Conservation (phyloP, 2,329 filamentous ascomycete genomes). For the Verticillium tricorpus region DNA sequence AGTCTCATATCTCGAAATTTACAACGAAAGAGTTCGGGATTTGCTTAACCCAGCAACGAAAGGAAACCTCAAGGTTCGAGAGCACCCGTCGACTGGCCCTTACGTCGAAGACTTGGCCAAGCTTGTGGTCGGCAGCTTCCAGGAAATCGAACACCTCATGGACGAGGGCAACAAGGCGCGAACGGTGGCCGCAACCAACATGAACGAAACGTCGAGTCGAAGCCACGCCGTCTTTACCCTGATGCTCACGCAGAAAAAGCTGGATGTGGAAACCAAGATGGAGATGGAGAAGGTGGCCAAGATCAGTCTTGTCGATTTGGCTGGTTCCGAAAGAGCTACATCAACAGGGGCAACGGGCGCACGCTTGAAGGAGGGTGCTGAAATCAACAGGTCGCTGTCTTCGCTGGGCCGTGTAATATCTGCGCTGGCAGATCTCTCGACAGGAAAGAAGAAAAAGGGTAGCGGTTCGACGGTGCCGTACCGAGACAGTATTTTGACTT, state of each 20-base stretch:
- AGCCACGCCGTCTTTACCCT: slow-evolving; percentile 98
- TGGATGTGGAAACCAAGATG: slow-evolving; percentile 91
- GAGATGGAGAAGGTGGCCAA: slow-evolving; percentile 96
- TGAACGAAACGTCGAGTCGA: slow-evolving; percentile 99
- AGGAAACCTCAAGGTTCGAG: slow-evolving; percentile 92
- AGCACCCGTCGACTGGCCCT: slow-evolving; percentile 94
- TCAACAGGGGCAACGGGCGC: slow-evolving; percentile 96
- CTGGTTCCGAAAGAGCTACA: slow-evolving; percentile 94
- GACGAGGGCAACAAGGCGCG: slow-evolving; percentile 98
- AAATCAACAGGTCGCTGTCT: slow-evolving; percentile 96
- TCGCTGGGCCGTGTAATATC: slow-evolving; percentile 97
- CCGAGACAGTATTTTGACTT: slow-evolving; percentile 92
- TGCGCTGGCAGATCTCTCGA: slow-evolving; percentile 84
- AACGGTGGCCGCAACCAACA: slow-evolving; percentile 97
- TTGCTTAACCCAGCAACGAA: slow-evolving; percentile 92
- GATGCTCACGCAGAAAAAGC: slow-evolving; percentile 89
- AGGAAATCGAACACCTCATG: slow-evolving; percentile 97
- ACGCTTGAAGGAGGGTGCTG: slow-evolving; percentile 91
- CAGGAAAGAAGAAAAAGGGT: slow-evolving; percentile 77
- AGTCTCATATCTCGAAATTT: slow-evolving; percentile 98
- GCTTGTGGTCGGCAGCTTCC: slow-evolving; percentile 85
- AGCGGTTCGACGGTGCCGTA: slow-evolving; percentile 79
- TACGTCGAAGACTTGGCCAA: slow-evolving; percentile 98
- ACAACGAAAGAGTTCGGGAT: slow-evolving; percentile 96
- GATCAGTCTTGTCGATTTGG: slow-evolving; percentile 96